phyloP scores from a whole-genome alignment of 2,329 filamentous ascomycete genomes.

The Hypoxylon sp. region DNA sequence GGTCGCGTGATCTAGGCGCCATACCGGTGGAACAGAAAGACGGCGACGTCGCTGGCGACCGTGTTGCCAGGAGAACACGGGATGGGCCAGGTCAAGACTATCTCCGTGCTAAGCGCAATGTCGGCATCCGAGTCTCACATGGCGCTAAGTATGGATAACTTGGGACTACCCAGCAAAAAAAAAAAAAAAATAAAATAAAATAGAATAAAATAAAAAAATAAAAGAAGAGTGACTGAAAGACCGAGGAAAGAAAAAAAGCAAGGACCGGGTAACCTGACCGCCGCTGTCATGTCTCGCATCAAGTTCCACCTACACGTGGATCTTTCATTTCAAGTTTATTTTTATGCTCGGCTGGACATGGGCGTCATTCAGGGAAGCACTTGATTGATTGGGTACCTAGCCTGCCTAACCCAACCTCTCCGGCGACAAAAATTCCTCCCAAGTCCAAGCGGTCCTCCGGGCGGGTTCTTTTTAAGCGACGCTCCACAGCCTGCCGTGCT shows the following conservation, averaged over 20 bases:
- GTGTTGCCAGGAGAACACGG: neutral
- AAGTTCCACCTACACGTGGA: conserved; percentile 25
- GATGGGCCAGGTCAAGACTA: neutral
- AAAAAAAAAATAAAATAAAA: no score
- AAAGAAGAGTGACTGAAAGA: no score
- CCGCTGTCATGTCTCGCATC: conserved; percentile 1
- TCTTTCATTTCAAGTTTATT: conserved; percentile 11
- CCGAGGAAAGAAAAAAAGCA: neutral
- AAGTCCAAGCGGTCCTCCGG: neutral
- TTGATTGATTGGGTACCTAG: neutral
- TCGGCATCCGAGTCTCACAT: conserved; percentile 12
- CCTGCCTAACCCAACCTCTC: no score
- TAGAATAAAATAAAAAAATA: no score
- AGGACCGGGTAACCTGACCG: neutral
- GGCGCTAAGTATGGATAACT: conserved; percentile 22
- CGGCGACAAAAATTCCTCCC: no score
- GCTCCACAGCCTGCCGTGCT: neutral
- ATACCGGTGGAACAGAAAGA: conserved; percentile 11
- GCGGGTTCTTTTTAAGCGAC: conserved; percentile 4
- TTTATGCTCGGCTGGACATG: neutral
- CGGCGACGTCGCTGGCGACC: conserved; percentile 9
- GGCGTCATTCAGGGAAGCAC: neutral
- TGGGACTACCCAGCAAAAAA: no score
- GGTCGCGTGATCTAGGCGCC: conserved; percentile 24
- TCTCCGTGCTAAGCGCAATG: conserved; percentile 3